Base-by-base conservation (phyloP, 169 alveolate genomes). In the Plasmodium knowlesi region DNA sequence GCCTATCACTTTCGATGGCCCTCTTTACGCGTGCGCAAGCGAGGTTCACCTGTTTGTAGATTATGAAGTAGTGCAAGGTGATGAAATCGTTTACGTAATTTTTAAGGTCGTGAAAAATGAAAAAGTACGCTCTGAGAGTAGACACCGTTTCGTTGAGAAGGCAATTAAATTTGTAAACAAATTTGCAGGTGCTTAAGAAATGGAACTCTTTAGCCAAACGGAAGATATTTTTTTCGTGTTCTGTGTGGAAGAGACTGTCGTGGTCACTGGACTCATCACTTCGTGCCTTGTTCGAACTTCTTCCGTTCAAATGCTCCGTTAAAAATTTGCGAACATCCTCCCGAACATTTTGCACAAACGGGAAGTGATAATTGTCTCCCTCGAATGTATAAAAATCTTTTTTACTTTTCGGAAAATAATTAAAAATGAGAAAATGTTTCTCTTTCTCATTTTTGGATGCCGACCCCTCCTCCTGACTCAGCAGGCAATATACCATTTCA, bases 401-500 rank as follows among this genome's bases (percentile, higher is more conserved):
- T 88, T 10, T 78, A 88, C 71, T 88, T 88, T 88, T 88, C 12
- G 94, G 94, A 19, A 88, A 57, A 50, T 88, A 88, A 25, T 78
- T 78, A 78, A 88, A 88, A 78, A 88, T 67, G 46, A 9, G 53
- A 41, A 78, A 57, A 8, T 79, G 25, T 54, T 78, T 88, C 54
- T 88, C 94, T 57, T 88, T 88, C 22, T 88, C 94, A 88, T 88
- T 88, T 78, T 88, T 88, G 28, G 81, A 25, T n/a, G 19, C 6
- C 10, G 46, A 2, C 30, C 76, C 37, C 22, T 67, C 30, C 30
- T 88, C 88, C 70, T 78, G 25, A 67, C 70, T 84, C 43, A 71
- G 34, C n/a, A 88, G 6, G 25, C 83, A 28, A 54, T 70, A 30
- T 9, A 43, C 14, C 50, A 54, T 57, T 43, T 88, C 94, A 4